Base-by-base conservation (phyloP, 768 basidiomycete species). In the Aureoboletus auriporus region DNA sequence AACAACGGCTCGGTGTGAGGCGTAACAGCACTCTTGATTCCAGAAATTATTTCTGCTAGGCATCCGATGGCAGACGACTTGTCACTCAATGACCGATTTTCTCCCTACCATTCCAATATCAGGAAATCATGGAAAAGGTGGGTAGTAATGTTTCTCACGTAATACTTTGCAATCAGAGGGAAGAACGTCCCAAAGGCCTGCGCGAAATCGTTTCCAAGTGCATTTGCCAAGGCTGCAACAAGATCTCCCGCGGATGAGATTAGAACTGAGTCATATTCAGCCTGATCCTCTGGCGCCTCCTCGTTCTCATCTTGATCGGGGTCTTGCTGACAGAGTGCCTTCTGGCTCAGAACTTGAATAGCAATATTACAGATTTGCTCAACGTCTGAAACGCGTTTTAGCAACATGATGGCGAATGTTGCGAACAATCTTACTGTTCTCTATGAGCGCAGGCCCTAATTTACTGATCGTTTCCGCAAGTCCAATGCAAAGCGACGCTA, bases 201-300 rank as follows among this genome's bases (percentile, higher is more conserved):
- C 10, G 79, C 76, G 60, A 98, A 99, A 66, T 89, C 89, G 17
- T 77, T 53, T 5, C 93, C 93, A n/a, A 95, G 78, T 8, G 83
- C 87, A 50, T 79, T 82, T 29, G 94, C 91, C 54, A 99, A 73
- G 2, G 91, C 78, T 46, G 93, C 84, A 50, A 97, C 93, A 46
- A 99, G 85, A 64, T 99, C 96, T 36, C 87, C 88, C 26, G 95
- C 95, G 23, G 93, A 85, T 26, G 90, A 89, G 62, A 98, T 89
- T 49, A 99, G 78, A 46, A 96, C 89, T 4, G 94, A 90, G 65
- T 99, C 96, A 65, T 93, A 95, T 71, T 99, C 96, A 1, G 94
- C 93, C 60, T 88, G 86, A 54, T 91, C 90, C 64, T 91, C 89
- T 8, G 84, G 86, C 23, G 85, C 86, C 58, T 90, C 89, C 23